Evolutionary conservation across 768 basidiomycete species (phyloP).

Genomic region (Clitopilus hobsonii): DNA sequence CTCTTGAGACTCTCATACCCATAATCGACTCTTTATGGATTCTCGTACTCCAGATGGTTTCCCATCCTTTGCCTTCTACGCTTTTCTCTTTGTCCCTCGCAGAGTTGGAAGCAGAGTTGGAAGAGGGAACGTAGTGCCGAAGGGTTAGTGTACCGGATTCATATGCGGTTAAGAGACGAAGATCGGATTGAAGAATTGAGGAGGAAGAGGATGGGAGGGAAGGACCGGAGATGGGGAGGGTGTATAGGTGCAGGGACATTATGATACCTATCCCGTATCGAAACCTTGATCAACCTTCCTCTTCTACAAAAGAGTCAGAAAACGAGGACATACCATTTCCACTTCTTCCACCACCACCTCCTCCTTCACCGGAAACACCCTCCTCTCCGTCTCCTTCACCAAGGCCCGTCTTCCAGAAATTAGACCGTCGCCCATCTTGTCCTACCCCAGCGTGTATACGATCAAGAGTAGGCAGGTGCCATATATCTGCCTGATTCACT

Average conservation of each 20-base stretch:
- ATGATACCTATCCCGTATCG: slow-evolving; percentile 77
- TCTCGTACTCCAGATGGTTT: slow-evolving; percentile 59
- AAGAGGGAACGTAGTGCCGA: too few relatives aligned
- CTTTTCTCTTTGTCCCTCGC: slow-evolving; percentile 38
- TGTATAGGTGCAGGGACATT: slow-evolving; percentile 79
- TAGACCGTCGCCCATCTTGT: slow-evolving; percentile 34
- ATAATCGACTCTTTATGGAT: slow-evolving; percentile 78
- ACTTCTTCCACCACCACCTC: too few relatives aligned
- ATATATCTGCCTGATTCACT: slow-evolving; percentile 73
- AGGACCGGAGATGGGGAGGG: slow-evolving; percentile 9
- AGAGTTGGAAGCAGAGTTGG: too few relatives aligned
- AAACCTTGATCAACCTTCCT: too few relatives aligned
- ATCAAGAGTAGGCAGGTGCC: slow-evolving; percentile 63
- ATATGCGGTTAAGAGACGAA: slow-evolving; percentile 71
- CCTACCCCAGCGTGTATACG: slow-evolving; percentile 87
- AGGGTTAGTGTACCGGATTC: slow-evolving; percentile 86
- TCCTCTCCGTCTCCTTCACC: slow-evolving; percentile 42
- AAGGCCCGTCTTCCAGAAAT: slow-evolving; percentile 27
- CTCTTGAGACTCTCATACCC: slow-evolving; percentile 71
- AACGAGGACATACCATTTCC: too few relatives aligned
- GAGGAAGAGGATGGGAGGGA: slow-evolving; percentile 19
- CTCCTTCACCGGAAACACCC: too few relatives aligned
- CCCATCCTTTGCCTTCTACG: slow-evolving; percentile 74
- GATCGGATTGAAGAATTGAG: slow-evolving; percentile 25
- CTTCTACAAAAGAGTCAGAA: too few relatives aligned